Conservation (phyloP, 139 green algal genomes). For the Marvania coccoides region DNA sequence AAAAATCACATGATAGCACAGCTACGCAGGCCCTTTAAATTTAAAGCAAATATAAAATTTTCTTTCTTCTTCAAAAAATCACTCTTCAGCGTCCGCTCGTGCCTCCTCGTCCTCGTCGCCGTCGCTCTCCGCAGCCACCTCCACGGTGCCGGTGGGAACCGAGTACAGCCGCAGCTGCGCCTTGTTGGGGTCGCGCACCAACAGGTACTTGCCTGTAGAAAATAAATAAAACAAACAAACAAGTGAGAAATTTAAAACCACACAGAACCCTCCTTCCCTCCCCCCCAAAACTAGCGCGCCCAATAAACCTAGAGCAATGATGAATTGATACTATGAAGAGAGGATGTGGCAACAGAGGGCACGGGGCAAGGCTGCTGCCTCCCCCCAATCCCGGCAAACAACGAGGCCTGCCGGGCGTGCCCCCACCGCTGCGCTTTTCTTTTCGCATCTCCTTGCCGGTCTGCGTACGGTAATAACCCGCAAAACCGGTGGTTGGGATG, state of each 20-base stretch:
- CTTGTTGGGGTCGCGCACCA: conserved; percentile 95
- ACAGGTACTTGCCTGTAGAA: conserved; percentile 63
- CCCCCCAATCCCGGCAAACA: not conserved
- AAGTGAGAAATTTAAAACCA: not conserved
- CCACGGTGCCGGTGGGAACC: conserved; percentile 60
- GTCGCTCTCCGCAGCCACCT: conserved; percentile 2
- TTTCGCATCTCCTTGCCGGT: conserved; percentile 21
- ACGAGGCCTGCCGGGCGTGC: not conserved
- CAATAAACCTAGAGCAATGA: not conserved
- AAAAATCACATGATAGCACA: no score
- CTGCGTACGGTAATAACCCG: not conserved
- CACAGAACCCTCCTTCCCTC: not conserved
- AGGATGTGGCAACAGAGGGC: conserved; percentile 2
- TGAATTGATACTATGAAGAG: not conserved
- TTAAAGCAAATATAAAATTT: no score
- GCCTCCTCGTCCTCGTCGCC: conserved; percentile 13
- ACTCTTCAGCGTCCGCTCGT: not conserved
- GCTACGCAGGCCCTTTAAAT: no score
- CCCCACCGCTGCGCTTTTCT: not conserved
- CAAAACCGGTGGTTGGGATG: conserved; percentile 20
- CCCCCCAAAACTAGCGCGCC: not conserved
- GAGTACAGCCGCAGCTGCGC: conserved; percentile 76
- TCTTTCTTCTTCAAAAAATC: not conserved
- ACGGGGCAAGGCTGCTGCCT: not conserved
- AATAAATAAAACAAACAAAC: not conserved